Evolutionary conservation across 371 early-diverging fungal genomes (phyloP), one percentile per base, ranked within the genome.

Genomic region (Syncephalastrum sp.): DNA sequence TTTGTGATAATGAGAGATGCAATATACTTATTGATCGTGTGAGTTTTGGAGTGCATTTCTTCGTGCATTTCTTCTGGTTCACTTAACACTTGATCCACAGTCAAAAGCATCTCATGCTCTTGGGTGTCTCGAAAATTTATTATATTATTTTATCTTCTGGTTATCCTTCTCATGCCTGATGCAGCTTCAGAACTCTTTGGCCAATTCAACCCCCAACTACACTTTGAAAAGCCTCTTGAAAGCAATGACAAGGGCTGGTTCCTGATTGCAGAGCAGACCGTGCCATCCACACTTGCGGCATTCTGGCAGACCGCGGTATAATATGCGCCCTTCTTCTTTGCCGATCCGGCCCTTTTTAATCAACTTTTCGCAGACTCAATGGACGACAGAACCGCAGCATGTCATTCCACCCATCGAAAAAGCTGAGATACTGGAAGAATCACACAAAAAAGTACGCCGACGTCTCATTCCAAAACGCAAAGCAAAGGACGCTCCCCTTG

Each of bases 341-440:
- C 23, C 29, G 57, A 0, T 57, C 5, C 21, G 21, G 43, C 6
- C 19, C 29, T 33, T 15, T 38, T 16, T 4, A 21, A 25, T 46
- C 46, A 44, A 13, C 27, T 15, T 24, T 10, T 29, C 25, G 25
- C 60, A 86, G 81, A 74, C 72, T 47, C 82, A 81, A 23, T 90
- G 91, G 91, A 83, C 84, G n/a, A 38, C 54, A 6, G 85, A 86
- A 33, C 85, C 89, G 3, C 82, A 87, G 27, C 67, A 73, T 33
- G 72, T 85, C n/a, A 87, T 89, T 24, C 91, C 91, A 7, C 91
- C 91, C 0, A 63, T 90, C 16, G 73, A 82, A 46, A 74, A 70
- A 33, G 83, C 85, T 3, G 81, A 82, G 14, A 38, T 50, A 7
- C 45, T 38, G 3, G 33, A 25, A 66, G 50, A 16, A 48, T 51